phyloP scores from a whole-genome alignment of 2,329 filamentous ascomycete species.

The Cladophialophora exuberans region DNA sequence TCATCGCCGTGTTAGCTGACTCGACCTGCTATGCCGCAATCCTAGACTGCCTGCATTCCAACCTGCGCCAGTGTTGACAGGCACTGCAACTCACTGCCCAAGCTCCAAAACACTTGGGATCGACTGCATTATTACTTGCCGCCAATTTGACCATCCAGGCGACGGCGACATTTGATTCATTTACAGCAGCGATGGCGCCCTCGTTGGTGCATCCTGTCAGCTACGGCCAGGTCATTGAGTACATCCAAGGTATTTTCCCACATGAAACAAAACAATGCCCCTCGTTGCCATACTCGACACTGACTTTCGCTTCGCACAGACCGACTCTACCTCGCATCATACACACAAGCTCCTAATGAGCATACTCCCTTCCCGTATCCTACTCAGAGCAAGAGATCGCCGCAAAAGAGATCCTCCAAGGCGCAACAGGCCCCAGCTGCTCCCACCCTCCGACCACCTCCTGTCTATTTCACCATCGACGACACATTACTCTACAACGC shows the following conservation, averaged over 20 bases:
- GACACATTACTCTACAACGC: constrained; percentile 93
- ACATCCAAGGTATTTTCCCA: constrained; percentile 73
- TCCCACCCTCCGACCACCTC: constrained; percentile 56
- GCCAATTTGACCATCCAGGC: not conserved
- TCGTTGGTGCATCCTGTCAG: constrained; percentile 55
- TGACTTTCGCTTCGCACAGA: constrained; percentile 57
- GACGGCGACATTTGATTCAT: not conserved
- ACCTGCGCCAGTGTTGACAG: constrained; percentile 11
- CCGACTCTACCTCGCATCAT: constrained; percentile 92
- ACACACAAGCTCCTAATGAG: constrained; percentile 77
- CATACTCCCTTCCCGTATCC: constrained; percentile 87
- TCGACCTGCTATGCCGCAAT: constrained; percentile 21
- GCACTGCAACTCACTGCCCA: constrained; percentile 1
- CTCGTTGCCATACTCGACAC: constrained; percentile 37
- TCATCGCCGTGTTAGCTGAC: constrained; percentile 3
- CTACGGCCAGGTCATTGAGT: constrained; percentile 90
- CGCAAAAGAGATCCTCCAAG: constrained; percentile 74
- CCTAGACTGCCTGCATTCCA: constrained; percentile 17
- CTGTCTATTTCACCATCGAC: constrained; percentile 95
- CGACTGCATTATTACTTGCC: not conserved
- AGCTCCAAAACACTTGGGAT: not conserved
- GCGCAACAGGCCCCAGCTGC: constrained; percentile 62
- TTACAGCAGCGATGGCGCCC: constrained; percentile 30
- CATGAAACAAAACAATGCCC: constrained; percentile 35
- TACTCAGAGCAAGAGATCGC: constrained; percentile 62